A percentile compares a stretch with the other conserved stretches of the same genome.
These are phyloP conservation scores for Fusarium chlamydosporum DNA, from an alignment of 2,329 filamentous ascomycete species.

Conservation along the genomic window DNA sequence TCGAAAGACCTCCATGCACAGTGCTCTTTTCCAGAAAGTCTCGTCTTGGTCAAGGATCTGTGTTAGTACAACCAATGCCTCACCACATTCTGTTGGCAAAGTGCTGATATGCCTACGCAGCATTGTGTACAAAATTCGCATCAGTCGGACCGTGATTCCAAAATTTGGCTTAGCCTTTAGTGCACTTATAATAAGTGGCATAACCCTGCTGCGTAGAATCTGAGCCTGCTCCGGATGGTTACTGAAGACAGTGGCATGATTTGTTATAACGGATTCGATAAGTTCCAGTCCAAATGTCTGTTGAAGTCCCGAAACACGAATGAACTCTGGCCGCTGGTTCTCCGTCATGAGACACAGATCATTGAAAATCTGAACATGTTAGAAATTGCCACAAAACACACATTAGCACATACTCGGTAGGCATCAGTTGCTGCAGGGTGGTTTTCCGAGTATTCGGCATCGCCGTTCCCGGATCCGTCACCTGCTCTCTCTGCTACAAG, in stretches of 20 bases:
- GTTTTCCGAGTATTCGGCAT: conserved; percentile 74
- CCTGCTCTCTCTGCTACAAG: conserved; percentile 57
- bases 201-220: conserved; percentile 80
- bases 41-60: conserved; percentile 91
- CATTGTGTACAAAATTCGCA: conserved; percentile 86
- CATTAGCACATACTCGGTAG: conserved; percentile 69
- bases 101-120: conserved; percentile 82
- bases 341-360: conserved; percentile 92
- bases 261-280: conserved; percentile 89
- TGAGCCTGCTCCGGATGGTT: conserved; percentile 84
- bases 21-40: conserved; percentile 84
- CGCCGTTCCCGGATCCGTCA: conserved; percentile 71
- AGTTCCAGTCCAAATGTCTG: conserved; percentile 90
- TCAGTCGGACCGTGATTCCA: conserved; percentile 83
- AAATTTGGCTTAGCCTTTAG: conserved; percentile 85
- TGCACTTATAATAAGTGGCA: conserved; percentile 85
- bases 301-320: conserved; percentile 82
- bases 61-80: conserved; percentile 84
- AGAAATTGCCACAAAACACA: conserved; percentile 7
- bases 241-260: conserved; percentile 84
- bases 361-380: conserved; percentile 76
- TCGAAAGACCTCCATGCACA: conserved; percentile 93
- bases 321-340: conserved; percentile 84
- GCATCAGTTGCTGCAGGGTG: conserved; percentile 87
- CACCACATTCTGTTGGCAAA: conserved; percentile 83